Percentiles rank a stretch among this genome's conserved stretches.
Conservation (phyloP, 129 eudicot species). For the Tanacetum coccineum region DNA sequence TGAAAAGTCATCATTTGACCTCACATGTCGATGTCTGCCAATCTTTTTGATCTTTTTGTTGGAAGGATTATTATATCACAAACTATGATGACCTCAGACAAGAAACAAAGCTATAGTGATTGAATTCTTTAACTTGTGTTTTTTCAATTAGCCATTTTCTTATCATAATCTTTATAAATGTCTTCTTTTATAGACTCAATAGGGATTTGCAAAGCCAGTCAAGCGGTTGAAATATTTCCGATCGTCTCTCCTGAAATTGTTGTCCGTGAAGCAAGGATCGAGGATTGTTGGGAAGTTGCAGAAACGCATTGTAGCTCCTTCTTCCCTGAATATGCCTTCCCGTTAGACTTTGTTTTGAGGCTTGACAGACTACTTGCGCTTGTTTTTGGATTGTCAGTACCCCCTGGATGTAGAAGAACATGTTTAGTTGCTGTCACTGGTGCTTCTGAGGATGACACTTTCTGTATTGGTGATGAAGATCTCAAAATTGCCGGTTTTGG, state of each 20-base stretch:
- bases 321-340: conserved; percentile 91
- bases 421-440: conserved; percentile 93
- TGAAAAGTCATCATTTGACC: conserved; percentile 3
- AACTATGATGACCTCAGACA: too few relatives aligned
- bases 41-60: too few relatives aligned
- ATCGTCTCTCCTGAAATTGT: conserved; percentile 70
- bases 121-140: not conserved
- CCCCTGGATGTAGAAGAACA: conserved; percentile 83
- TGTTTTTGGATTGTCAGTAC: conserved; percentile 83
- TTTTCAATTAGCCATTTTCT: not conserved
- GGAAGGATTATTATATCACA: too few relatives aligned
- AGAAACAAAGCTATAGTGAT: not conserved
- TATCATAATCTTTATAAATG: not conserved
- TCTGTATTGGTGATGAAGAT: conserved; percentile 65
- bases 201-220: conserved; percentile 88
- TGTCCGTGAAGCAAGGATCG: conserved; percentile 92
- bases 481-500: conserved; percentile 75
- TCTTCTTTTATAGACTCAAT: conserved; percentile 2
- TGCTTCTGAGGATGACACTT: conserved; percentile 49
- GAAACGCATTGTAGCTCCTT: conserved; percentile 99
- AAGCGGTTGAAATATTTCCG: conserved; percentile 77
- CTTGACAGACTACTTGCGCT: conserved; percentile 75
- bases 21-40: conserved; percentile 5
- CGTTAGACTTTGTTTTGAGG: conserved; percentile 78
- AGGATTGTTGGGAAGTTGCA: conserved; percentile 98